These are phyloP conservation scores for Picochlorum sp. DNA, from an alignment of 139 green algal species.

Conservation along the genomic window DNA sequence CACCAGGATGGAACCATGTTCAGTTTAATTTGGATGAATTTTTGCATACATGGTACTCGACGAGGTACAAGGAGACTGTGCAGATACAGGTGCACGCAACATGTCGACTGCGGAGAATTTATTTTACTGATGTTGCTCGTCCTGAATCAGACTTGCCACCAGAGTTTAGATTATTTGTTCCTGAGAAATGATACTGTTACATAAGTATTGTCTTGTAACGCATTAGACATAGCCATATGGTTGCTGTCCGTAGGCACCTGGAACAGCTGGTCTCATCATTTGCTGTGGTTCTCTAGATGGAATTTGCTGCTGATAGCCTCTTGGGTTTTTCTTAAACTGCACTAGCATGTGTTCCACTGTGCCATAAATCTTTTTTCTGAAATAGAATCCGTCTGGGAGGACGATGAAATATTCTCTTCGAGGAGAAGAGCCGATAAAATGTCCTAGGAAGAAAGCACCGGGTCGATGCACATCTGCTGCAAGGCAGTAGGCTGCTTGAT, in stretches of 20 bases:
- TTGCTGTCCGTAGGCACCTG: slow-evolving; percentile 1
- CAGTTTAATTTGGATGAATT: slow-evolving; percentile 97
- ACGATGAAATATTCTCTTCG: slow-evolving; percentile 42
- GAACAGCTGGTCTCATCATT: neutral
- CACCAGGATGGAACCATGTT: slow-evolving; percentile 96
- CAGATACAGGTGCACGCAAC: neutral
- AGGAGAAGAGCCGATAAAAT: slow-evolving; percentile 16
- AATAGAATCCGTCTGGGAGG: slow-evolving; percentile 24
- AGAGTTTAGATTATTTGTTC: slow-evolving; percentile 59
- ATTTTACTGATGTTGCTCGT: slow-evolving; percentile 95
- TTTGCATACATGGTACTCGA: slow-evolving; percentile 57
- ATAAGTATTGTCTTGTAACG: slow-evolving; percentile 6
- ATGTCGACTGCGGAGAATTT: slow-evolving; percentile 88
- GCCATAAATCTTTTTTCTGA: slow-evolving; percentile 14
- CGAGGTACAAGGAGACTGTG: slow-evolving; percentile 1
- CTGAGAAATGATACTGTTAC: neutral
- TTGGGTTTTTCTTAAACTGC: slow-evolving; percentile 23
- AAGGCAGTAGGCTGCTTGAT: slow-evolving; percentile 26
- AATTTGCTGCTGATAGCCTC: neutral
- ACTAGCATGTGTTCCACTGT: slow-evolving; percentile 26
- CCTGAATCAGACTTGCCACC: slow-evolving; percentile 93
- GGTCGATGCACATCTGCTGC: slow-evolving; percentile 11
- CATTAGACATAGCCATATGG: neutral
- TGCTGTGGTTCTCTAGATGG: slow-evolving; percentile 1
- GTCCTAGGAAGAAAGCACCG: slow-evolving; percentile 34